Evolutionary conservation across 1,284 basidiomycete species (phyloP), one percentile per base, ranked within the genome.

Genomic region (Boletus subluridellus): DNA sequence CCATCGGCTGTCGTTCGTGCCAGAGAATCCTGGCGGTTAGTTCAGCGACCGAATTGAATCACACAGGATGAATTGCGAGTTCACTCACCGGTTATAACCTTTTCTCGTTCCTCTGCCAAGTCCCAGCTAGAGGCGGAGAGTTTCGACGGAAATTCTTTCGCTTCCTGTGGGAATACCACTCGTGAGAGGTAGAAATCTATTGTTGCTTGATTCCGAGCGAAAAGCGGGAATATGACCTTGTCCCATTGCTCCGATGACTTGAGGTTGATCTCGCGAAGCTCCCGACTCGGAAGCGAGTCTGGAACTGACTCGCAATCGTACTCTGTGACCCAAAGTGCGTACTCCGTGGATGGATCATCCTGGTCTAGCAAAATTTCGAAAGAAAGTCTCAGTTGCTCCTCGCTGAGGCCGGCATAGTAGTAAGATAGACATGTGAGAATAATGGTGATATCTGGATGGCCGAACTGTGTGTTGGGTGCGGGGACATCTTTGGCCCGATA

Each of bases 381-480:
- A 54, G 70, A 73, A 5, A 55, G 47, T 30, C 66, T 64, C 3
- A 83, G 58, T 55, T 82, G 76, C 1, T 66, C 51, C 9, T 68
- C 52, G 0, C 65, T 69, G 38, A 83, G 71, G 4, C 82, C 82
- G 0, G 24, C 6, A 14, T 45, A 45, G 6, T 45, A 45, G 11
- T 45, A 15, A 26, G 42, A 45, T 7, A 82, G 68, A 57, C 76
- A 82, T 0, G 82, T 83, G 17, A 83, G 69, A 8, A 71, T 57
- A 49, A 83, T 68, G 1, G 74, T 73, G 26, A 83, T 72, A 35
- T 83, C 81, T 2, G 82, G 81, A 65, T 83, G 82, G 42, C 79
- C 80, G 51, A 83, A 83, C 53, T 83, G 80, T 17, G 81, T 78
- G 49, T 76, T 70, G 10, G 69, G 52, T 17, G 78, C 69, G 0